These are phyloP conservation scores for Ustilago vetiveriae DNA, from an alignment of 1,284 basidiomycete species.

Conservation along the genomic window DNA sequence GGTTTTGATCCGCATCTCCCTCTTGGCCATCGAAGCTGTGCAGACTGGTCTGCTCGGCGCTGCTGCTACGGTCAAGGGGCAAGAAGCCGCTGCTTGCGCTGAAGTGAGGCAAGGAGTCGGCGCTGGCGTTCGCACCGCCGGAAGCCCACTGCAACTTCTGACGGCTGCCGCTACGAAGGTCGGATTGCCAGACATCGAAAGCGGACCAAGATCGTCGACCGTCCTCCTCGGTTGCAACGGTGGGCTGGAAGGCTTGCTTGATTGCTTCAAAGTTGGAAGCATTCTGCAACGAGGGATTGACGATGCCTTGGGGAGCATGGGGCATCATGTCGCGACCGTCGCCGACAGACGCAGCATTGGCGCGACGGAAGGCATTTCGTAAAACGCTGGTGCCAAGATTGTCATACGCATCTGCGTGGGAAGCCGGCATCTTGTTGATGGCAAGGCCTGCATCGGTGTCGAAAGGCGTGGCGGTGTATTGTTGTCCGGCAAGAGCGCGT, in stretches of 20 bases:
- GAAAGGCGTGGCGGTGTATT: constrained; percentile 8
- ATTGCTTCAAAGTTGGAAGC: constrained; percentile 55
- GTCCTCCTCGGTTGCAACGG: constrained; percentile 47
- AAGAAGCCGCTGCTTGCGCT: constrained; percentile 28
- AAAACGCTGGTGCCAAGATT: constrained; percentile 35
- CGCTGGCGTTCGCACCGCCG: constrained; percentile 28
- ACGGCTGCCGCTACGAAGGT: constrained; percentile 25
- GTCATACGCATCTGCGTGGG: constrained; percentile 20
- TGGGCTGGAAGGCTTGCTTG: constrained; percentile 55
- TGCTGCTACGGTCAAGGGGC: constrained; percentile 40
- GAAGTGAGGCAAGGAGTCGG: constrained; percentile 42
- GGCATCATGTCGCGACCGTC: constrained; percentile 17
- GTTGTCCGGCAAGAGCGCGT: constrained; percentile 21
- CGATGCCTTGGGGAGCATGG: constrained; percentile 15
- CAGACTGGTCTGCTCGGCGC: constrained; percentile 19
- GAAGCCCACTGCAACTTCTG: constrained; percentile 29
- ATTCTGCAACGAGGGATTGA: constrained; percentile 33
- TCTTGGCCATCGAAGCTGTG: constrained; percentile 2
- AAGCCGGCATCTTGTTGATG: constrained; percentile 20
- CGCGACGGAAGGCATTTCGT: constrained; percentile 36
- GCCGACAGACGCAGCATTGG: constrained; percentile 23
- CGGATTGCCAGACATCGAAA: constrained; percentile 56
- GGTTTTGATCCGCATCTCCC: constrained; percentile 21
- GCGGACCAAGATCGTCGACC: constrained; percentile 57
- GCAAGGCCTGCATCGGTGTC: constrained; percentile 8